Evolutionary conservation across 208 protist genomes (phyloP), one percentile per base, ranked within the genome.

Genomic region (Leishmania lainsoni): DNA sequence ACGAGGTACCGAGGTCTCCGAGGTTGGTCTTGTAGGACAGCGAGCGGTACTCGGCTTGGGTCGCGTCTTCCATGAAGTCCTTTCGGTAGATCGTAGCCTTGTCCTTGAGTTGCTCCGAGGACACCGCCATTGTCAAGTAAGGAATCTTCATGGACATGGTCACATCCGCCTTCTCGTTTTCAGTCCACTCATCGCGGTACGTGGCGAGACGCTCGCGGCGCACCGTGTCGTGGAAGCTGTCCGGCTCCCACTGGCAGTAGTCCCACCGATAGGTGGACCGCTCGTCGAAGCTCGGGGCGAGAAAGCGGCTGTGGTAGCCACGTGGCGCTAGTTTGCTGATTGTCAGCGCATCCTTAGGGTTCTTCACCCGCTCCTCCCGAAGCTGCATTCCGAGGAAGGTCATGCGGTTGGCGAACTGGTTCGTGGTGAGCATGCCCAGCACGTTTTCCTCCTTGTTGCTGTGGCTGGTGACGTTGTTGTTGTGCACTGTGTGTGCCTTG

Each of bases 181-280:
- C 88, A 22, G 80, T 91, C 92, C 93, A 97, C 71, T 83, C 86
- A 58, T 90, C 81, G 49, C 78, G 91, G 86, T 97, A 94, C 66
- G 87, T 87, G 5, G 80, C 83, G 51, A 96, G 87, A 39, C 74
- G 83, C 3, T 83, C 69, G 76, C 61, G 80, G 75, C 58, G 83
- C 59, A 42, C 77, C 71, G 77, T 77, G 70, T 82, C 70, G 45
- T 81, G 81, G 52, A 80, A 73, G 66, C 73, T 68, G 69, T 83
- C 84, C 52, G 32, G 48, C 26, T 80, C 77, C 17, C 78, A 58
- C 66, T 91, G 87, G 83, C 86, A 96, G 83, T 97, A 97, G 79
- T 95, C 94, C 74, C 89, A 78, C 48, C 94, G 94, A 78, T 95
- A 97, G 3, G 92, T 94, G 5, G 88, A 91, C 66, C 91, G 91